phyloP scores from a whole-genome alignment of 768 basidiomycete species.

The Agrocybe praecox region DNA sequence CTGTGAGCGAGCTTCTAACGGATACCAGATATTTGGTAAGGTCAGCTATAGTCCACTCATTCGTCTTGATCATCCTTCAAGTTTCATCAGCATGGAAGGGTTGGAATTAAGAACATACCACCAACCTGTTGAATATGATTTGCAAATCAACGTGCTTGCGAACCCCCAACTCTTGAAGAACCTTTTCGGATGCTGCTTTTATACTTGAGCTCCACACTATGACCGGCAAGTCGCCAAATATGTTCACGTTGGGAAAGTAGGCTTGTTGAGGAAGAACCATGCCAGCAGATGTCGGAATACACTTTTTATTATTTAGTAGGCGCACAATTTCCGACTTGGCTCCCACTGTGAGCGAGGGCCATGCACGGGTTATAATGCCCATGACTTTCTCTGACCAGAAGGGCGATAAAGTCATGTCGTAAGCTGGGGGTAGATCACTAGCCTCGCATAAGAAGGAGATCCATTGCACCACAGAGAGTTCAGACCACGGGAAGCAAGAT shows the following conservation, averaged over 20 bases:
- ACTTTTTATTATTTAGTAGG: slow-evolving; percentile 51
- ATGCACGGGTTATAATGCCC: slow-evolving; percentile 63
- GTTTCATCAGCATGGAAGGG: not conserved
- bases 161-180: slow-evolving; percentile 77
- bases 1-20: slow-evolving; percentile 58
- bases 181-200: slow-evolving; percentile 72
- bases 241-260: slow-evolving; percentile 84
- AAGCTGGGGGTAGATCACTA: slow-evolving; percentile 42
- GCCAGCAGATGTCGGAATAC: slow-evolving; percentile 76
- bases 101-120: not conserved
- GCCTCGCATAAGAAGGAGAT: slow-evolving; percentile 61
- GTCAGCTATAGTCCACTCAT: slow-evolving; percentile 87
- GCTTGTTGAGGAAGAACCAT: slow-evolving; percentile 71
- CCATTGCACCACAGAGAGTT: slow-evolving; percentile 80
- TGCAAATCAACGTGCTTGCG: slow-evolving; percentile 92
- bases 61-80: slow-evolving; percentile 82
- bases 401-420: slow-evolving; percentile 66
- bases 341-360: slow-evolving; percentile 60
- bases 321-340: slow-evolving; percentile 50
- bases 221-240: slow-evolving; percentile 89
- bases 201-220: slow-evolving; percentile 74
- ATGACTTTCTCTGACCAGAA: slow-evolving; percentile 85
- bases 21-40: slow-evolving; percentile 87
- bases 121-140: slow-evolving; percentile 84
- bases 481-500: slow-evolving; percentile 73